Base-by-base conservation (phyloP, 169 alveolate species). In the Plasmodium sp. region DNA sequence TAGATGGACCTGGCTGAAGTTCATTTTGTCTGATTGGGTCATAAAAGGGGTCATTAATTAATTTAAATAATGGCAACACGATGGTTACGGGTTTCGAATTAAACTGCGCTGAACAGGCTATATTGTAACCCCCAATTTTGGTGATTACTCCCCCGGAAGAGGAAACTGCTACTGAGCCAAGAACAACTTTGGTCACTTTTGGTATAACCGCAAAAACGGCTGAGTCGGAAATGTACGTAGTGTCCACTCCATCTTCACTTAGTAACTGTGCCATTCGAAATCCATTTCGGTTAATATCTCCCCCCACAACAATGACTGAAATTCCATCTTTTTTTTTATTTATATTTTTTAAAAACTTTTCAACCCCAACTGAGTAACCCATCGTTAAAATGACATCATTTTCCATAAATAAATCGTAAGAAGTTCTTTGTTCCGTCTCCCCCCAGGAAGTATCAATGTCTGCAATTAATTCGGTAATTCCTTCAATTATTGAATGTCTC, bases 191-290 rank as follows among this genome's bases (percentile, higher is more conserved):
- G 56, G 90, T 88, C 27, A 88, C 88, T 73, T 51, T 88, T 39
- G 94, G 94, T 79, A 88, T 88, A 41, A 88, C 94, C n/a, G 94
- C 94, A 79, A 58, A 88, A 48, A 88, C 88, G 34, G 94, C 94
- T 27, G 94, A 79, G 33, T 88, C 94, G 18, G 94, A 39, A 56
- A 88, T 88, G 83, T 88, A 88, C 34, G 94, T 88, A 58, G 94
- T 88, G 81, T 88, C 94, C 27, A 88, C 94, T 31, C 94, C 94
- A 79, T 88, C 94, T 45, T 39, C 94, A 79, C 94, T 88, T 88
- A 88, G 36, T 36, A 75, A 88, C 72, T 88, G 39, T 39, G 94
- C 86, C 94, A 88, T 88, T 5, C 82, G 71, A 39, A 58, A 88
- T 22, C 94, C 94, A 80, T 80, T 73, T 67, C 94, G 81, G 72